Percentiles rank a stretch among this genome's conserved stretches.
Conservation (phyloP, 2,329 filamentous ascomycete genomes). For the Colletotrichum liaoningense region DNA sequence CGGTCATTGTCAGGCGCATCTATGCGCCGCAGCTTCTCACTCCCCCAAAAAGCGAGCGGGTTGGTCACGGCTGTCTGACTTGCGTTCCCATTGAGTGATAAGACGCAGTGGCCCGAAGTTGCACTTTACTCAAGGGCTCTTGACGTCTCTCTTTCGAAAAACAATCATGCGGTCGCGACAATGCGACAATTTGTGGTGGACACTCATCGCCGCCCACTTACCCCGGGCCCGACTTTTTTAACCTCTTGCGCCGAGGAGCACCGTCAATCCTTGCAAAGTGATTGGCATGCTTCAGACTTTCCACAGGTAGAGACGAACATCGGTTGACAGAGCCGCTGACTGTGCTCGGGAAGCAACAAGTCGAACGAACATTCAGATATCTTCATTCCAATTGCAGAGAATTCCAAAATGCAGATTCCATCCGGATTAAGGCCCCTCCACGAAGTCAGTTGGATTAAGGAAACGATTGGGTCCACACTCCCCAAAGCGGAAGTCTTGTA, state of each 20-base stretch:
- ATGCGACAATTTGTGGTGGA: slow-evolving; percentile 32
- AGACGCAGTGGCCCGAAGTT: not conserved
- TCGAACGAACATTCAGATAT: not conserved
- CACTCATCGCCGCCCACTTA: slow-evolving; percentile 33
- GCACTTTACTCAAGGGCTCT: slow-evolving; percentile 2
- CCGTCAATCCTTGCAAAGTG: slow-evolving; percentile 33
- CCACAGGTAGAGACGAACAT: slow-evolving; percentile 27
- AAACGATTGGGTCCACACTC: not conserved
- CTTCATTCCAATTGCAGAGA: not conserved
- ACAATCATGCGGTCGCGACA: slow-evolving; percentile 9
- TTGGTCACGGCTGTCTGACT: not conserved
- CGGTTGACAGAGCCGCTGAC: slow-evolving; percentile 17
- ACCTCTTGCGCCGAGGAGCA: slow-evolving; percentile 32
- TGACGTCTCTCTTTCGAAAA: not conserved
- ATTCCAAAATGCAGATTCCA: not conserved
- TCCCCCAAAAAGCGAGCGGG: slow-evolving; percentile 3
- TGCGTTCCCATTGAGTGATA: not conserved
- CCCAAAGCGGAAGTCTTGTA: slow-evolving; percentile 13
- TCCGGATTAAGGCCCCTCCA: slow-evolving; percentile 1
- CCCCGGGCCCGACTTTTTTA: slow-evolving; percentile 33
- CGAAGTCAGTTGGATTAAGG: not conserved
- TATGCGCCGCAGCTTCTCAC: slow-evolving; percentile 17
- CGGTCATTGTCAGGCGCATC: slow-evolving; percentile 6
- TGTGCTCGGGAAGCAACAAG: not conserved
- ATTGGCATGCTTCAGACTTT: slow-evolving; percentile 27